Base-by-base conservation (phyloP, 1,284 basidiomycete genomes). In the Clitocybe nebularis region DNA sequence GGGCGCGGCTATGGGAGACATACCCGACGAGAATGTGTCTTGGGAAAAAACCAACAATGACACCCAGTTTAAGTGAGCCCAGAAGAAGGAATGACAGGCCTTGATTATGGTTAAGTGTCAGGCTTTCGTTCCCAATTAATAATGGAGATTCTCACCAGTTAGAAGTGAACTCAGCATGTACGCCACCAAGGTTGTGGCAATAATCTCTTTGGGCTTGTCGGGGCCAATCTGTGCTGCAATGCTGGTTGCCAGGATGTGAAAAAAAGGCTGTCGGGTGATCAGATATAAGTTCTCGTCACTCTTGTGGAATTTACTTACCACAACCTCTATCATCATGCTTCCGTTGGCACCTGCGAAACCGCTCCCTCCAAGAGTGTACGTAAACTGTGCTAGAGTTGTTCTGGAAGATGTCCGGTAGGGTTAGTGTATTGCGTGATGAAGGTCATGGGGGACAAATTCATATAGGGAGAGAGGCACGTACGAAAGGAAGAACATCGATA, bases 261-360 rank as follows among this genome's bases (percentile, higher is more conserved):
- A 96, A 69, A 98, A 98, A 0, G 95, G 94, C 84, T 89, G 16
- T 35, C 5, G 14, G n/a, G 40, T 14, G 28, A 39, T 21, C 13
- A 44, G 33, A 21, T 34, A 44, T 16, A 32, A 32, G 19, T 5
- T 7, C 14, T 32, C 5, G 13, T 16, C 7, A 8, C 14, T 14
- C 2, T 3, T n/a, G 26, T 29, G 26, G 26, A 14, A 4, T 36
- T 11, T 23, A 79, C 84, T 44, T 61, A 89, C 86, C 51, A 96
- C 91, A 8, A 93, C 91, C 63, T 98, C 94, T 50, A 98, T 98
- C 93, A 97, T 96, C 93, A 98, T 97, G 42, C 89, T 94, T 6
- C 93, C 93, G 65, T 96, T 98, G 0, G 85, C 91, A 35, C 88
- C 86, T 8, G 75, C 75, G 63, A 98, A 98, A 28, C 87, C 88